A percentile compares a stretch with the other conserved stretches of the same genome.
phyloP scores from a whole-genome alignment of 1,284 basidiomycete genomes.

The Cryptococcus hybrid region DNA sequence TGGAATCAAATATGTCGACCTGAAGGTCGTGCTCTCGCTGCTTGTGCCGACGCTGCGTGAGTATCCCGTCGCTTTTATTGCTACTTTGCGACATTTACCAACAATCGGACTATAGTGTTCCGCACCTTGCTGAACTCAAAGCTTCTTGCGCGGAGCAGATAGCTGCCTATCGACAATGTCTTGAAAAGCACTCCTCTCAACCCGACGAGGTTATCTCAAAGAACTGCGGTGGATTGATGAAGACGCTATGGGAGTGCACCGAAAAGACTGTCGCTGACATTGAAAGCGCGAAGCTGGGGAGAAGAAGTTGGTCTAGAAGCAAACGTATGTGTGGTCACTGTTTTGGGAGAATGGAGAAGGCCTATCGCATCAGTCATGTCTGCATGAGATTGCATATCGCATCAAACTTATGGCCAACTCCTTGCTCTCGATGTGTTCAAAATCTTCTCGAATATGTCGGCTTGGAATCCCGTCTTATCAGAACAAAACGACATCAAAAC shows the following conservation, averaged over 20 bases:
- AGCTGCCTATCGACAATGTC: conserved; percentile 35
- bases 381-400: background rate
- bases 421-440: too few species aligned
- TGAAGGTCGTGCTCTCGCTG: conserved; percentile 36
- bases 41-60: conserved; percentile 44
- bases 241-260: conserved; percentile 44
- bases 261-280: conserved; percentile 32
- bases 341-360: too few species aligned
- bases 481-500: too few species aligned
- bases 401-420: too few species aligned
- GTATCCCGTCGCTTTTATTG: background rate
- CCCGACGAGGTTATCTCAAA: conserved; percentile 33
- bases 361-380: background rate
- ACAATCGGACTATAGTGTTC: conserved; percentile 26
- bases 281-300: conserved; percentile 15
- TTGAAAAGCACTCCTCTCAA: conserved; percentile 30
- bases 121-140: conserved; percentile 44
- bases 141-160: conserved; percentile 35
- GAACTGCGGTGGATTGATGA: conserved; percentile 33
- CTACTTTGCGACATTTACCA: background rate
- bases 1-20: conserved; percentile 42
- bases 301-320: background rate
- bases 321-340: too few species aligned
- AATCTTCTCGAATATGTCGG: too few species aligned
- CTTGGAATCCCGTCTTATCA: too few species aligned